Evolutionary conservation across 371 early-diverging fungal genomes (phyloP), one percentile per base, ranked within the genome.

Genomic region (Mortierella sp.): DNA sequence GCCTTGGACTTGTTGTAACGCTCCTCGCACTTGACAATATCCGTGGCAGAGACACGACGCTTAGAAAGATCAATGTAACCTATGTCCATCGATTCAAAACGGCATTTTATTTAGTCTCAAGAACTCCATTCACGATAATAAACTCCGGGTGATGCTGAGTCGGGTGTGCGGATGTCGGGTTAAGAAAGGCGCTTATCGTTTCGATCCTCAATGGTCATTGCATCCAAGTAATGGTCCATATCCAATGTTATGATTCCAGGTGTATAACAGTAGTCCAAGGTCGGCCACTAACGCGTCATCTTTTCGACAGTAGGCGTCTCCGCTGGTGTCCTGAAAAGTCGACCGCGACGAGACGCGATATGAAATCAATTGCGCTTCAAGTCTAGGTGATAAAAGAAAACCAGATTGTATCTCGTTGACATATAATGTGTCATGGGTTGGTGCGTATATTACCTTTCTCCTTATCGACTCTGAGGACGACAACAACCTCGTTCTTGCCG

Each of bases 51-150:
- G 40, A 99, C 99, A 83, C 97, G 93, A 85, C 98, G 94, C 90
- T 99, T 98, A 35, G 98, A 98, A 76, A 99, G 86, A 88, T 99
- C 99, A 85, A 99, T 99, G 88, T 99, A 99, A 62, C 99, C 95
- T 94, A 83, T 6, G 20, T 55, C 20, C 28, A 24, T 26, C 28
- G 18, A 52, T 52, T 10, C 49, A 49, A 49, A 8, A 20, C 18
- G 18, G 24, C 18, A n/a, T 22, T 49, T 55, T 10, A 11, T 20
- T n/a, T 16, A 49, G 18, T 49, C 18, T n/a, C n/a, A 16, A 49
- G 2, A 11, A n/a, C n/a, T n/a, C n/a, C 4, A 49, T 49, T 18
- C 49, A n/a, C 16, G 11, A 43, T 11, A 16, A 43, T 2, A 43
- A 43, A 43, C 11, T 11, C 16, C 14, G 4, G 16, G 49, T n/a